A percentile compares a stretch with the other conserved stretches of the same genome.
phyloP scores from a whole-genome alignment of 768 basidiomycete species.

The Phylloporus rhodoxanthus region DNA sequence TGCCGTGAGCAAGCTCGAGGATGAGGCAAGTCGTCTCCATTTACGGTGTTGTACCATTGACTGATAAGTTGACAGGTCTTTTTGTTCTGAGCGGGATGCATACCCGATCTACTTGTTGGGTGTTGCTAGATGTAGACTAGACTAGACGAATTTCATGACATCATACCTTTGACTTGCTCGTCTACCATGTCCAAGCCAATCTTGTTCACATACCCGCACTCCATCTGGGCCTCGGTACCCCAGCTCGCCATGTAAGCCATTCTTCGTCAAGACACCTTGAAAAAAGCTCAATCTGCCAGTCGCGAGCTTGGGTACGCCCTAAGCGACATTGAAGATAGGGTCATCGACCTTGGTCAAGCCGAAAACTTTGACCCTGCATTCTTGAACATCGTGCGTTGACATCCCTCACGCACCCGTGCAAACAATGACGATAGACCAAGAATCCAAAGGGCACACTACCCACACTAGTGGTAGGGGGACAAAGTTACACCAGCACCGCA shows the following conservation, averaged over 20 bases:
- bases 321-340: constrained; percentile 32
- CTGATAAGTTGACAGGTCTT: constrained; percentile 32
- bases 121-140: constrained; percentile 5
- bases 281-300: constrained; percentile 17
- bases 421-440: constrained; percentile 19
- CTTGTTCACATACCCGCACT: constrained; percentile 33
- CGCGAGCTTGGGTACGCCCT: constrained; percentile 40
- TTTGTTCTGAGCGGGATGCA: constrained; percentile 30
- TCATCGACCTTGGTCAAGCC: constrained; percentile 40
- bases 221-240: constrained; percentile 39
- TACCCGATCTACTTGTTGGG: background rate
- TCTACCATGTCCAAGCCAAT: constrained; percentile 19
- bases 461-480: constrained; percentile 33
- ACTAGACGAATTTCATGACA: constrained; percentile 1
- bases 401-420: background rate
- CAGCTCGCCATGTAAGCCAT: constrained; percentile 38
- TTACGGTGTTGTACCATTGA: constrained; percentile 10
- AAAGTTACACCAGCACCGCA: constrained; percentile 35
- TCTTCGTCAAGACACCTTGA: too few species aligned
- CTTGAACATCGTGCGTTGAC: constrained; percentile 32
- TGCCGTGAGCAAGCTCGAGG: constrained; percentile 87
- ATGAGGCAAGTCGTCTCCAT: constrained; percentile 49
- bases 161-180: background rate
- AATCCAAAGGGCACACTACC: constrained; percentile 43
- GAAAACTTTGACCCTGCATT: constrained; percentile 45